Evolutionary conservation across 306 rosid genomes (phyloP), one percentile per base, ranked within the genome.

Genomic region (Glycyrrhiza uralensis): DNA sequence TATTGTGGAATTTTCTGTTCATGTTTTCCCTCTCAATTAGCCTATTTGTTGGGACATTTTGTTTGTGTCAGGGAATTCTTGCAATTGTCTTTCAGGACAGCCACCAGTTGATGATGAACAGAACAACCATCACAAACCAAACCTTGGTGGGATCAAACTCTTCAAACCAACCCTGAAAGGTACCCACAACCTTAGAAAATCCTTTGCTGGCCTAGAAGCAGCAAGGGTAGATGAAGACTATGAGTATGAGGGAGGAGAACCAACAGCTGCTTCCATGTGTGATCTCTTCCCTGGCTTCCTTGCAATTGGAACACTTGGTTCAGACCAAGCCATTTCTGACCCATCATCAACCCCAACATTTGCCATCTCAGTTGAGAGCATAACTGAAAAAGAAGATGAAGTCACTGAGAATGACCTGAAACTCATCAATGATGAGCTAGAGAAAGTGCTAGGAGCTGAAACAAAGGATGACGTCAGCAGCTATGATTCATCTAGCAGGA

Each of bases 221-320:
- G 87, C 82, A 32, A 82, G 63, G 66, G 79, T 68, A 12, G 88
- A 86, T 51, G 86, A 85, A 35, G 89, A 88, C n/a, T n/a, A n/a
- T 17, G 75, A 83, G 18, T 30, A 13, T 33, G 93, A 87, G 6
- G 87, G 82, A 6, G 96, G 86, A 69, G 42, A 89, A 36, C 45
- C 86, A 0, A n/a, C n/a, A n/a, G n/a, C n/a, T n/a, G 78, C 75
- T 55, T 79, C 76, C 14, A 82, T 87, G 56, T 82, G 78, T 71
- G 93, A 90, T 71, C 84, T 87, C 82, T 94, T 91, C 80, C 97
- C 93, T 38, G 99, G 99, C n/a, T 94, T 94, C 67, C 82, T 94
- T 13, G 96, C 99, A 5, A 91, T 94, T 12, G 99, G 99, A 58
- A 94, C 99, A 19, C 92, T 94, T 42, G 97, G 97, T 15, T 79